Base-by-base conservation (phyloP, 2,329 filamentous ascomycete genomes). In the Plenodomus tracheiphilus region DNA sequence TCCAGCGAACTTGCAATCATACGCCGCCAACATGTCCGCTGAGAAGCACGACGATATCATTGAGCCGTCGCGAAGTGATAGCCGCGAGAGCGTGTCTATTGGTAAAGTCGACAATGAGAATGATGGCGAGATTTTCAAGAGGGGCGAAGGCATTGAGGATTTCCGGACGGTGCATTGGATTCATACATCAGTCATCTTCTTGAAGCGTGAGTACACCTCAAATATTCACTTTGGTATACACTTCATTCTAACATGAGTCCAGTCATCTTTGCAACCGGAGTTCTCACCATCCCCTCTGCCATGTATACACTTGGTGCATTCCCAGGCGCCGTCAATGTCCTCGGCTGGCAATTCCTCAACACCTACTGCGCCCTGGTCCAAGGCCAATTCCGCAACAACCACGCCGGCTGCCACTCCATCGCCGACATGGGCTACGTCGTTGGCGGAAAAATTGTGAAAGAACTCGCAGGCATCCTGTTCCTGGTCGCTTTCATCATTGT, bases 371-470 rank as follows among this genome's bases (percentile, higher is more conserved):
- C 74, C 5, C 69, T 79, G 34, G 69, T 82, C 2, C 74, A 78
- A 51, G 79, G 79, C 30, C 68, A 81, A 42, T 82, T 82, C 51
- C 71, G 79, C n/a, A 77, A 78, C 49, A 65, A 68, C 19, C 77
- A 82, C 47, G 75, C 77, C 0, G 74, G 75, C 19, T 81, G 79
- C 48, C 80, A 83, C 58, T 75, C 72, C 13, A 78, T 82, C 37
- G 75, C 79, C 18, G 81, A 85, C 50, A 85, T 86, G 82, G 81
- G 80, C 1, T 66, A 79, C 18, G 72, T 81, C 0, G 76, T 85
- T 0, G 81, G 83, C 1, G 83, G 82, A 0, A 58, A 64, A 1
- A 69, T 79, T 53, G 57, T 80, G 10, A 78, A 76, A 43, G 82
- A 86, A 61, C 37, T 85, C 0, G 47, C 49, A 2, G 83, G 83